Evolutionary conservation across 1,284 basidiomycete species (phyloP).

Genomic region (Amylostereum areolatum): DNA sequence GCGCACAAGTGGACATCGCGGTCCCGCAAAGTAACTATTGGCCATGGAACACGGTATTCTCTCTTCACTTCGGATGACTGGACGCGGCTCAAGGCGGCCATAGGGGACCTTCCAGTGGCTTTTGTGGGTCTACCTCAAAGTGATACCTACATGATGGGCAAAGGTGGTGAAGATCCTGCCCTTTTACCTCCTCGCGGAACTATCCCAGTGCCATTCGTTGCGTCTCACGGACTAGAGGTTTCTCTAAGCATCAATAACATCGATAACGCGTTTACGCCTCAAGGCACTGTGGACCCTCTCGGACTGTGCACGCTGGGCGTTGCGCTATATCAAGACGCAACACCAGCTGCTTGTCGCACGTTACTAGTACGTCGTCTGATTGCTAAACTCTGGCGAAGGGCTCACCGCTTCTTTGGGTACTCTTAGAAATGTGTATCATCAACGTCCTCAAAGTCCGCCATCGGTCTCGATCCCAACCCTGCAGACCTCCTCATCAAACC

Average conservation of each 20-base stretch:
- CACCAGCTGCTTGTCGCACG: conserved; percentile 34
- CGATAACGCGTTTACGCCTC: conserved; percentile 62
- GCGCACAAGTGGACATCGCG: conserved; percentile 13
- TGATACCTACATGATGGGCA: conserved; percentile 62
- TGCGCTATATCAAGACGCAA: conserved; percentile 53
- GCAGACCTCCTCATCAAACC: conserved; percentile 28
- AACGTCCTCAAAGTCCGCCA: conserved; percentile 38
- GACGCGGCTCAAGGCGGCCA: conserved; percentile 27
- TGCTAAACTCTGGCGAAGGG: conserved; percentile 6
- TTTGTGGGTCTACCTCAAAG: conserved; percentile 57
- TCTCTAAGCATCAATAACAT: conserved; percentile 61
- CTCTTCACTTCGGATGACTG: conserved; percentile 43
- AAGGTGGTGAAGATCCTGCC: conserved; percentile 16
- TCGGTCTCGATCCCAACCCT: conserved; percentile 26
- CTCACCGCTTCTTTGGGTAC: neutral
- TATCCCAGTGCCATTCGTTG: conserved; percentile 43
- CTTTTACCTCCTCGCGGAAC: conserved; percentile 37
- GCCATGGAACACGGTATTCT: conserved; percentile 55
- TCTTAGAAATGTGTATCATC: conserved; percentile 41
- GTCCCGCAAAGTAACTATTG: conserved; percentile 38
- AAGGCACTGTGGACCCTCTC: conserved; percentile 57
- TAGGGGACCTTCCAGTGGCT: conserved; percentile 36
- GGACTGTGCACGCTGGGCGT: conserved; percentile 52
- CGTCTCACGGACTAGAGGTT: conserved; percentile 38
- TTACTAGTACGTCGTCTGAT: conserved; percentile 39